Evolutionary conservation across 441 rosid species (phyloP).

Genomic region (Brassica balearica): DNA sequence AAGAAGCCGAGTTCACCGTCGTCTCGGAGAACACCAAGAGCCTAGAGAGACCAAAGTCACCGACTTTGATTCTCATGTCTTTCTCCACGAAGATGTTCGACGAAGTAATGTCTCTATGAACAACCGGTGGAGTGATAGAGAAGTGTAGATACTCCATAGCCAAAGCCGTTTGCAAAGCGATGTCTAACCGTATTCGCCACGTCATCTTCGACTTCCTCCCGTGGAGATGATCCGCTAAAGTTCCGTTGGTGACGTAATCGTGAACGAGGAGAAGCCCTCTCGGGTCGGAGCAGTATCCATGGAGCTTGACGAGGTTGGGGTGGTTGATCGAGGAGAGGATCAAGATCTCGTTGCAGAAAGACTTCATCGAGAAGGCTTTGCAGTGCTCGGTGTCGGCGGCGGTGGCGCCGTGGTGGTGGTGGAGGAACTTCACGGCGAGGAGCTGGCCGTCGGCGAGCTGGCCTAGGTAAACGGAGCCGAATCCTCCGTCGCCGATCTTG

Average conservation of each 20-base stretch:
- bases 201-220: conserved; percentile 52
- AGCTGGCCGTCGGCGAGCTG: conserved; percentile 70
- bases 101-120: conserved; percentile 84
- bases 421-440: conserved; percentile 87
- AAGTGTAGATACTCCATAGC: conserved; percentile 84
- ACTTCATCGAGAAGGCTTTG: conserved; percentile 67
- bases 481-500: conserved; percentile 92
- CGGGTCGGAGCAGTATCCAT: conserved; percentile 94
- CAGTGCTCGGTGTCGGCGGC: conserved; percentile 49
- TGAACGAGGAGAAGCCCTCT: conserved; percentile 83
- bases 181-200: conserved; percentile 78
- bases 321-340: conserved; percentile 82
- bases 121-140: conserved; percentile 68
- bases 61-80: conserved; percentile 84
- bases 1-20: conserved; percentile 51
- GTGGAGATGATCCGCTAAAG: conserved; percentile 88
- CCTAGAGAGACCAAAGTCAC: conserved; percentile 88
- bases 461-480: conserved; percentile 83
- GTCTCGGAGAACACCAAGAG: conserved; percentile 58
- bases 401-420: conserved; percentile 57
- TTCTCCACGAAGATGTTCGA: conserved; percentile 83
- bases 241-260: conserved; percentile 85
- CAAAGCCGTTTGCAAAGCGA: conserved; percentile 72
- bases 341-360: conserved; percentile 87
- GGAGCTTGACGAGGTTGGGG: conserved; percentile 84